These are phyloP conservation scores for Nemania abortiva DNA, from an alignment of 2,329 filamentous ascomycete genomes.

Conservation along the genomic window DNA sequence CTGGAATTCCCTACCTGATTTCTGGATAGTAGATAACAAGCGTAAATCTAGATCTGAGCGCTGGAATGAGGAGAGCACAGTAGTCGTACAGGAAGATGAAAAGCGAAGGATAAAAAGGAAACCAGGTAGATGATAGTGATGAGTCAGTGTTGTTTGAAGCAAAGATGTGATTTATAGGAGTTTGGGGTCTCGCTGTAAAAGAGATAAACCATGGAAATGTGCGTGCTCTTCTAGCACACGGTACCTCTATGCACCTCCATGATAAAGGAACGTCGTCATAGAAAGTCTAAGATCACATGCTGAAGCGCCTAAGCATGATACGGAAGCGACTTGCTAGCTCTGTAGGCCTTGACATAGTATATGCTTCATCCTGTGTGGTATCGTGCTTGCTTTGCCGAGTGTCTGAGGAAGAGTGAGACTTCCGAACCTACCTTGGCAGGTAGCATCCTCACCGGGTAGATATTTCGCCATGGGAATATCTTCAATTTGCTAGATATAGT, in stretches of 20 bases:
- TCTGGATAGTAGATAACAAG: conserved; percentile 29
- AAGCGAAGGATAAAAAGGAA: neutral
- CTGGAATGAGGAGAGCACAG: conserved; percentile 40
- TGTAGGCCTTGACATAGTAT: neutral
- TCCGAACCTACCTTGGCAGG: conserved; percentile 11
- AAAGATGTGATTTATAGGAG: conserved; percentile 22
- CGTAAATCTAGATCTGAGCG: conserved; percentile 41
- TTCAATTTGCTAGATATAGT: neutral
- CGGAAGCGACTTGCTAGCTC: conserved; percentile 4
- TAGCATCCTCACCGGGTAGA: neutral
- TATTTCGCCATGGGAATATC: neutral
- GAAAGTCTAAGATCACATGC: conserved; percentile 11
- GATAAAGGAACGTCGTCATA: neutral
- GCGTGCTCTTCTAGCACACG: conserved; percentile 10
- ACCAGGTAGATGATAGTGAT: neutral
- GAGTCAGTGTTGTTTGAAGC: neutral
- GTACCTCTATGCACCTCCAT: neutral
- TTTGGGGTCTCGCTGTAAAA: conserved; percentile 8
- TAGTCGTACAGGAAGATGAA: neutral
- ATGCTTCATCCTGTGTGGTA: neutral
- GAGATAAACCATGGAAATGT: neutral
- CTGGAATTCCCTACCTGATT: conserved; percentile 42
- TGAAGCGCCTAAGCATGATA: neutral
- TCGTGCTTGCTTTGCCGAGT: conserved; percentile 29
- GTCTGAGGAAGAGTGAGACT: conserved; percentile 28